phyloP scores from a whole-genome alignment of 2,329 filamentous ascomycete species.

The Pseudocercospora eumusae region DNA sequence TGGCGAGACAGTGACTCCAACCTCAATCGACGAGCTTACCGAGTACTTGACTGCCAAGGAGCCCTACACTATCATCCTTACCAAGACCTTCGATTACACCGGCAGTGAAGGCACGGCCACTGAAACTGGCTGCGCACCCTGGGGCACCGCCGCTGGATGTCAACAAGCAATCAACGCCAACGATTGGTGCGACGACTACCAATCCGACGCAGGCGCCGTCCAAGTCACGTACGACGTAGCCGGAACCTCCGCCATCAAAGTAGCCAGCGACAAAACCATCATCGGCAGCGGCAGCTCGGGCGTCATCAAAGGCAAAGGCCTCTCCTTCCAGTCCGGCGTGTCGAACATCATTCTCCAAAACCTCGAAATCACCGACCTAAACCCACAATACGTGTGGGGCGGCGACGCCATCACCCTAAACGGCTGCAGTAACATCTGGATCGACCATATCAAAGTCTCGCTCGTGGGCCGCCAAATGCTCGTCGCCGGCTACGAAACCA shows the following conservation, averaged over 20 bases:
- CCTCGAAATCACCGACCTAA: slow-evolving; percentile 43
- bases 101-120: slow-evolving; percentile 57
- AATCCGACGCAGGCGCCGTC: slow-evolving; percentile 16
- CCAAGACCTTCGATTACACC: slow-evolving; percentile 57
- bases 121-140: slow-evolving; percentile 58
- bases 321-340: slow-evolving; percentile 42
- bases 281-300: slow-evolving; percentile 44
- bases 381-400: slow-evolving; percentile 45
- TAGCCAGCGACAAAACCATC: slow-evolving; percentile 47
- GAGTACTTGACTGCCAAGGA: slow-evolving; percentile 58
- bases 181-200: slow-evolving; percentile 52
- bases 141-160: slow-evolving; percentile 46
- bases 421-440: slow-evolving; percentile 42
- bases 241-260: slow-evolving; percentile 47
- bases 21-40: slow-evolving; percentile 56
- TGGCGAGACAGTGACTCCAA: slow-evolving; percentile 43
- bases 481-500: slow-evolving; percentile 57
- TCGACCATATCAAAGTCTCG: slow-evolving; percentile 45
- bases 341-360: slow-evolving; percentile 59
- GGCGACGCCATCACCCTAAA: slow-evolving; percentile 44
- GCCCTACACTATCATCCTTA: slow-evolving; percentile 60
- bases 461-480: slow-evolving; percentile 63
- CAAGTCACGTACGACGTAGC: slow-evolving; percentile 57
- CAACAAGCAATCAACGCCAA: slow-evolving; percentile 61
- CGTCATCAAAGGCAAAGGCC: slow-evolving; percentile 47